These are phyloP conservation scores for Ophiocytium majus DNA, from an alignment of 352 stramenopile genomes.

Conservation along the genomic window DNA sequence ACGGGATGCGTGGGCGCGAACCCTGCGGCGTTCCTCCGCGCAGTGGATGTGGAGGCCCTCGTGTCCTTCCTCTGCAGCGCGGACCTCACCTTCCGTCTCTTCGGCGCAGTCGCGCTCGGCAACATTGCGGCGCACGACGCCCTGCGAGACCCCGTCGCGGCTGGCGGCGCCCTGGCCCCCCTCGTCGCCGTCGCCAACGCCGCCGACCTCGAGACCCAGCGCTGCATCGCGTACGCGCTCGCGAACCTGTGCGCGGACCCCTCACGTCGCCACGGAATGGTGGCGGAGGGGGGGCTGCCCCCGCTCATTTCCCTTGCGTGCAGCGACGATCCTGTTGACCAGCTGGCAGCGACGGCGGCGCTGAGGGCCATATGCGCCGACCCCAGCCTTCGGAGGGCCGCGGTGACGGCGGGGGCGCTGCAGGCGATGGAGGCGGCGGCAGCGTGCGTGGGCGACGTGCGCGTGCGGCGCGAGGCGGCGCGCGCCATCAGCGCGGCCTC, in stretches of 20 bases:
- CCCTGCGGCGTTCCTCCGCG: constrained; percentile 77
- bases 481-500: constrained; percentile 84
- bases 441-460: constrained; percentile 56
- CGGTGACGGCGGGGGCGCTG: constrained; percentile 81
- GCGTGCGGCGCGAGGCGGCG: constrained; percentile 78
- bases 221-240: constrained; percentile 90
- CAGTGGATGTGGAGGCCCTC: constrained; percentile 80
- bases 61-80: constrained; percentile 90
- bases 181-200: constrained; percentile 85
- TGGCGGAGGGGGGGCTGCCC: constrained; percentile 79
- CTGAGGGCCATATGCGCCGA: constrained; percentile 79
- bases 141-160: constrained; percentile 62
- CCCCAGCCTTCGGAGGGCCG: constrained; percentile 72
- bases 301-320: constrained; percentile 90
- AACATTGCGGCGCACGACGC: constrained; percentile 85
- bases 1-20: constrained; percentile 86
- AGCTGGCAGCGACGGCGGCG: constrained; percentile 81
- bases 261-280: constrained; percentile 77
- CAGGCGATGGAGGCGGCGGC: constrained; percentile 64
- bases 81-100: constrained; percentile 88
- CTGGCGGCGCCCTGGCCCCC: constrained; percentile 76
- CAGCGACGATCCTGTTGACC: constrained; percentile 77
- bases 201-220: constrained; percentile 86
- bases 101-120: constrained; percentile 88
- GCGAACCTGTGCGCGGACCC: constrained; percentile 88